Conservation (phyloP, 257 asterid genomes). For the Gardenia jasminoides region DNA sequence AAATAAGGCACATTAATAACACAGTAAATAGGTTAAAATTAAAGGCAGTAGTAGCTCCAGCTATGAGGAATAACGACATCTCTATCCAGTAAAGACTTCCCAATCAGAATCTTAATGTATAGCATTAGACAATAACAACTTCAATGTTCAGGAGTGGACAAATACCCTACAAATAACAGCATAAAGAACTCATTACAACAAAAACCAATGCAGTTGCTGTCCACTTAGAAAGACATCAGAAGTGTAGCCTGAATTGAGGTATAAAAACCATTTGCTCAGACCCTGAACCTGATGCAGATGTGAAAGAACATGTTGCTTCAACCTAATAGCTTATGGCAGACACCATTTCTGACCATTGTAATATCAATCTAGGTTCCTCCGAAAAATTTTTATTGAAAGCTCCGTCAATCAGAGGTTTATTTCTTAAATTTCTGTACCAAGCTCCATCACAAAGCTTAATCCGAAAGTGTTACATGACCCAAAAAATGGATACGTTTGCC, state of each 20-base stretch:
- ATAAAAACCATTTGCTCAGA: too few relatives aligned
- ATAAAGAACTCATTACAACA: background rate
- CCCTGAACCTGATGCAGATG: too few relatives aligned
- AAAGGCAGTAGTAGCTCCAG: background rate
- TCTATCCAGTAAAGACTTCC: constrained; percentile 2
- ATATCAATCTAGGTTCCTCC: too few relatives aligned
- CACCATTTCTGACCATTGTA: too few relatives aligned
- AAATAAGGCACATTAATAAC: background rate
- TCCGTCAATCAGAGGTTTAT: background rate
- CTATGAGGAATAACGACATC: background rate
- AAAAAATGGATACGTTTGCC: background rate
- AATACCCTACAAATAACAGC: background rate
- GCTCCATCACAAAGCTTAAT: background rate
- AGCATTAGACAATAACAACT: background rate
- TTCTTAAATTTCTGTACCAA: background rate
- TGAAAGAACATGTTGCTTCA: too few relatives aligned
- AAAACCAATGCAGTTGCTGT: too few relatives aligned
- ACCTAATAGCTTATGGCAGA: too few relatives aligned
- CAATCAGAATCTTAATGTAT: background rate
- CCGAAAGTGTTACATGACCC: background rate
- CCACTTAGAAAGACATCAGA: too few relatives aligned
- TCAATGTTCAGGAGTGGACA: background rate
- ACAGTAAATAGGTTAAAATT: background rate
- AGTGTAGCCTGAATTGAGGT: too few relatives aligned
- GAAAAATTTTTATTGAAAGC: background rate